Evolutionary conservation across 352 stramenopile genomes (phyloP), one percentile per base, ranked within the genome.

Genomic region (Pythium coloratum): DNA sequence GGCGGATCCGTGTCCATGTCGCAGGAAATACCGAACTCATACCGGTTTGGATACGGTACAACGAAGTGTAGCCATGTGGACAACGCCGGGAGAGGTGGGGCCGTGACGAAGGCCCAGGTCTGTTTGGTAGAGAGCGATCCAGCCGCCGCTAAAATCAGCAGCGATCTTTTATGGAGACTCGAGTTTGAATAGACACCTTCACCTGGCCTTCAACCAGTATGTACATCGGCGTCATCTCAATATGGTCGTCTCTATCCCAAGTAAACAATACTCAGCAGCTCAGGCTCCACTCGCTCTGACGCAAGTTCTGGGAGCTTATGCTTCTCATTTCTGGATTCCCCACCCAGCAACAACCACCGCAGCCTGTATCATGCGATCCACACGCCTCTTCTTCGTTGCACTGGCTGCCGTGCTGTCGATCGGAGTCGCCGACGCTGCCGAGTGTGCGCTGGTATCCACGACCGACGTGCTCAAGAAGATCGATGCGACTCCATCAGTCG

Each of bases 391-490:
- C 2, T 12, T 57, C 32, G 50, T 28, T 12, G 32, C 50, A 12
- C 1, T 57, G 26, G 18, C 14, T 32, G 50, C 28, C 16, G 14
- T 38, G 13, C 50, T 59, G 2, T 24, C 24, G 14, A 5, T 54
- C 16, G 59, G 55, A n/a, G 3, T 55, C 8, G 42, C 51, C 3
- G 34, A 26, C 14, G 64, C 64, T 3, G 36, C 28, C 7, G 57
- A 66, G 54, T 72, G 66, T 28, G 28, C 67, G 33, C 53, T 72
- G 5, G 34, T 36, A 1, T 47, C 51, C 2, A 67, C 66, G 14
- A 51, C 3, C 14, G 20, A 59, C 18, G 33, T 67, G 3, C 40
- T 72, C 24, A 60, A 67, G 54, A 69, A 57, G 40, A 58, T 73
- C 49, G 59, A 67, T n/a, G 6, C 30, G 36, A 62, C 67, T 12